Conservation (phyloP, 495 filamentous ascomycete species). For the Tetracladium marchalianum region DNA sequence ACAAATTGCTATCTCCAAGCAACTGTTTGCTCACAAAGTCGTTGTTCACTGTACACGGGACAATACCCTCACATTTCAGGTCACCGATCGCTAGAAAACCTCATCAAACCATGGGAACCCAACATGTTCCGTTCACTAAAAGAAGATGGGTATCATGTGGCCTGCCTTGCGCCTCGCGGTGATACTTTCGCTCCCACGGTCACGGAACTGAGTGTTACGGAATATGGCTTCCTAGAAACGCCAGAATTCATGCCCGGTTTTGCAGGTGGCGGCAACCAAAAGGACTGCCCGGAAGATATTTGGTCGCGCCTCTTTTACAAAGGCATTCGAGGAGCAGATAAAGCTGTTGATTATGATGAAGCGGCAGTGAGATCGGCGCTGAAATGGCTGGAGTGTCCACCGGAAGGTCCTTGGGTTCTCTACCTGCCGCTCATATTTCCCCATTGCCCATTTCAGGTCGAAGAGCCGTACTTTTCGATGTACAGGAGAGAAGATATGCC, state of each 20-base stretch:
- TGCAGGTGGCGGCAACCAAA: slow-evolving; percentile 1
- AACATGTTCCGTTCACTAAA: slow-evolving; percentile 21
- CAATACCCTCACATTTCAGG: slow-evolving; percentile 20
- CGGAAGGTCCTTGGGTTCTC: slow-evolving; percentile 20
- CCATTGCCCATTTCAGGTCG: slow-evolving; percentile 24
- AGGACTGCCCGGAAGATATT: slow-evolving; percentile 9
- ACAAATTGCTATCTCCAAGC: slow-evolving; percentile 21
- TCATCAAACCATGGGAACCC: slow-evolving; percentile 24
- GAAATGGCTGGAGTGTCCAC: slow-evolving; percentile 20
- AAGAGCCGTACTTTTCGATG: slow-evolving; percentile 23
- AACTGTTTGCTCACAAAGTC: slow-evolving; percentile 20
- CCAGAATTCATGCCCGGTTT: slow-evolving; percentile 19
- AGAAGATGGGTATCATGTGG: slow-evolving; percentile 21
- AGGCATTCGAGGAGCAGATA: slow-evolving; percentile 12
- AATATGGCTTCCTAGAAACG: slow-evolving; percentile 23
- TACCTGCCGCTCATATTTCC: slow-evolving; percentile 23
- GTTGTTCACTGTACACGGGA: slow-evolving; percentile 20
- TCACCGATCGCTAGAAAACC: slow-evolving; percentile 19
- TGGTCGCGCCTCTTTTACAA: slow-evolving; percentile 19
- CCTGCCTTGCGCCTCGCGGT: slow-evolving; percentile 20
- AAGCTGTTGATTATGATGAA: slow-evolving; percentile 22
- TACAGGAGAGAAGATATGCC: slow-evolving; percentile 16
- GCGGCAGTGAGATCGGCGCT: slow-evolving; percentile 17
- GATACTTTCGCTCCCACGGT: slow-evolving; percentile 21
- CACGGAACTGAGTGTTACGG: slow-evolving; percentile 20